These are phyloP conservation scores for Rubia tinctorum DNA, from an alignment of 305 asterid species.

Conservation along the genomic window DNA sequence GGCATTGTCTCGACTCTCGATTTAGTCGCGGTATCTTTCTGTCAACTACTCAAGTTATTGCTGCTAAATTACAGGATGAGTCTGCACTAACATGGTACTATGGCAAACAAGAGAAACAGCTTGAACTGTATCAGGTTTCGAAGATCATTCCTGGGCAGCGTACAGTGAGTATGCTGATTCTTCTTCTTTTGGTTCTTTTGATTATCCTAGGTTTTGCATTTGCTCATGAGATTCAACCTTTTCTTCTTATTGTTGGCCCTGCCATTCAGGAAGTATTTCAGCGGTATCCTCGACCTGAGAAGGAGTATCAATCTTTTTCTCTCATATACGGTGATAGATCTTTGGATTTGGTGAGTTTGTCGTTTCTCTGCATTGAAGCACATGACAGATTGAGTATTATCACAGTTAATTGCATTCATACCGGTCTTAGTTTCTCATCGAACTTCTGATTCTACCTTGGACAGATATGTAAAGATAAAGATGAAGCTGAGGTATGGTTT, in stretches of 20 bases:
- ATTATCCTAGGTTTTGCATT: background rate
- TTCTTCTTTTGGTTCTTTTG: background rate
- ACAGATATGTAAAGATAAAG: slow-evolving; percentile 96
- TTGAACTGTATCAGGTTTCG: slow-evolving; percentile 65
- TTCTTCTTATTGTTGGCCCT: background rate
- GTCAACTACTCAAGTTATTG: slow-evolving; percentile 14
- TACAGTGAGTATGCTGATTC: slow-evolving; percentile 64
- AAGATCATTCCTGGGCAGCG: slow-evolving; percentile 92
- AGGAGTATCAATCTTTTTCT: slow-evolving; percentile 29
- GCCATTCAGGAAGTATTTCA: slow-evolving; percentile 23
- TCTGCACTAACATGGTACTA: slow-evolving; percentile 81
- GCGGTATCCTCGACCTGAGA: slow-evolving; percentile 30
- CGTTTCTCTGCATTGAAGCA: background rate
- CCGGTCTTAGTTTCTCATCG: background rate
- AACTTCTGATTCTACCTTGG: slow-evolving; percentile 11
- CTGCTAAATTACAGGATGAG: slow-evolving; percentile 65
- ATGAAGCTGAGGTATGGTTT: slow-evolving; percentile 97
- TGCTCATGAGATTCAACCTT: background rate
- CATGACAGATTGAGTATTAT: background rate
- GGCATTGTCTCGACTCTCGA: background rate
- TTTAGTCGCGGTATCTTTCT: too few species aligned
- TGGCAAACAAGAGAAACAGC: slow-evolving; percentile 83
- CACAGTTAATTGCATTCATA: background rate
- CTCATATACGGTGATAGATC: slow-evolving; percentile 23
- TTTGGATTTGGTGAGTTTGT: slow-evolving; percentile 25